Conservation (phyloP, 2,329 filamentous ascomycete genomes). For the Tolypocladium endophyticum region DNA sequence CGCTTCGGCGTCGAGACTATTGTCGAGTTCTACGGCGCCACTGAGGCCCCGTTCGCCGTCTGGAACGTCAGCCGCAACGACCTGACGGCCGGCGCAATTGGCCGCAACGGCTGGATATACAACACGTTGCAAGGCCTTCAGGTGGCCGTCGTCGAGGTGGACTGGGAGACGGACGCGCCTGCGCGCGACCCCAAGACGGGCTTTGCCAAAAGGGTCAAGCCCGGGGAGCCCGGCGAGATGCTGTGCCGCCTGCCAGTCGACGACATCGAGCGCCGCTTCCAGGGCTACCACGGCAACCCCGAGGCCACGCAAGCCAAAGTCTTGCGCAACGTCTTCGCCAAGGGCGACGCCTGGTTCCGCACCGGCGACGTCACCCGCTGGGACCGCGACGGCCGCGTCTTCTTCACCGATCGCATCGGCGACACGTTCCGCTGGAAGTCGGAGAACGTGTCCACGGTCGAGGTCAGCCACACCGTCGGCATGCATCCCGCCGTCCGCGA, state of each 20-base stretch:
- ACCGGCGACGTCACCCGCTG: slow-evolving; percentile 73
- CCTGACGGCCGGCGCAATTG: slow-evolving; percentile 66
- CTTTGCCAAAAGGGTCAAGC: slow-evolving; percentile 48
- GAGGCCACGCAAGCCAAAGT: slow-evolving; percentile 65
- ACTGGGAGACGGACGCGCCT: slow-evolving; percentile 60
- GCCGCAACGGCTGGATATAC: slow-evolving; percentile 56
- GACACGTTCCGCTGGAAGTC: slow-evolving; percentile 76
- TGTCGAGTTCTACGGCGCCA: slow-evolving; percentile 73
- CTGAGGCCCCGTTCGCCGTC: slow-evolving; percentile 57
- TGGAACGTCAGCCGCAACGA: slow-evolving; percentile 69
- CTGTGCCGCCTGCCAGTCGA: slow-evolving; percentile 58
- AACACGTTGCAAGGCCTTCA: slow-evolving; percentile 38
- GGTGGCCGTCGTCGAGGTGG: slow-evolving; percentile 55
- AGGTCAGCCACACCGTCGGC: slow-evolving; percentile 69
- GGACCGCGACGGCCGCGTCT: slow-evolving; percentile 60
- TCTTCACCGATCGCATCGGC: slow-evolving; percentile 72
- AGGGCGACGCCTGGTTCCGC: slow-evolving; percentile 74
- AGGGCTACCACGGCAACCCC: slow-evolving; percentile 71
- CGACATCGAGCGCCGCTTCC: slow-evolving; percentile 56
- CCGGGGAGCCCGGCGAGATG: slow-evolving; percentile 63
- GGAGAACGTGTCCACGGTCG: slow-evolving; percentile 72
- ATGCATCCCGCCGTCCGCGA: slow-evolving; percentile 57
- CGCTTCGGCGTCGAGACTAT: slow-evolving; percentile 67
- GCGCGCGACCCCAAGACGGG: slow-evolving; percentile 58
- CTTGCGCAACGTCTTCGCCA: slow-evolving; percentile 58